A percentile compares a stretch with the other conserved stretches of the same genome.
phyloP scores from a whole-genome alignment of 148 eudicot species.

The Rhododendron ferrugineum region DNA sequence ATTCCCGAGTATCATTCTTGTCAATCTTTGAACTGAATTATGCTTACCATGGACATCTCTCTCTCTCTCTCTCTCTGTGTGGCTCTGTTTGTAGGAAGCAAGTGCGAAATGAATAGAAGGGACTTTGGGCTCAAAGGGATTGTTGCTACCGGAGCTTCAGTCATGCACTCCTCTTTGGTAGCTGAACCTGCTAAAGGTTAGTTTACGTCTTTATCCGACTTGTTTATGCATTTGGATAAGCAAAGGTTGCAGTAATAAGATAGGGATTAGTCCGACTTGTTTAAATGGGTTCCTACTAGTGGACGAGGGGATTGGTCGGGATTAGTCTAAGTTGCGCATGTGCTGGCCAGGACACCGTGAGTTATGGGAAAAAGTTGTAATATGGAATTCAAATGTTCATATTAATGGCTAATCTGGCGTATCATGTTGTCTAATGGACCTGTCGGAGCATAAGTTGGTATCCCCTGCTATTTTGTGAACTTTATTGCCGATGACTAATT shows the following conservation, averaged over 20 bases:
- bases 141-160: slow-evolving; percentile 72
- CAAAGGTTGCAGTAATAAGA: neutral
- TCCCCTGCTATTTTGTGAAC: neutral
- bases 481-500: neutral
- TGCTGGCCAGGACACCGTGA: neutral
- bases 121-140: slow-evolving; percentile 61
- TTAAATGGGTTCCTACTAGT: neutral
- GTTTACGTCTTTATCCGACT: neutral
- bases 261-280: neutral
- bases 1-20: neutral
- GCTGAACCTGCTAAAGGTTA: slow-evolving; percentile 60
- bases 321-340: neutral
- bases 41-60: neutral
- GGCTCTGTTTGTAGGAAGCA: slow-evolving; percentile 36
- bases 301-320: neutral
- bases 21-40: too few relatives aligned
- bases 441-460: neutral
- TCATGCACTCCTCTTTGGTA: slow-evolving; percentile 47
- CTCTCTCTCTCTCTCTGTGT: neutral
- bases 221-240: neutral
- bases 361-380: neutral
- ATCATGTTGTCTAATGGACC: neutral
- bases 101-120: slow-evolving; percentile 62
- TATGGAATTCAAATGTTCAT: neutral
- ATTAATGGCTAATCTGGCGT: neutral